phyloP scores from a whole-genome alignment of 176 grass and related monocot species.

The Musa beccarii region DNA sequence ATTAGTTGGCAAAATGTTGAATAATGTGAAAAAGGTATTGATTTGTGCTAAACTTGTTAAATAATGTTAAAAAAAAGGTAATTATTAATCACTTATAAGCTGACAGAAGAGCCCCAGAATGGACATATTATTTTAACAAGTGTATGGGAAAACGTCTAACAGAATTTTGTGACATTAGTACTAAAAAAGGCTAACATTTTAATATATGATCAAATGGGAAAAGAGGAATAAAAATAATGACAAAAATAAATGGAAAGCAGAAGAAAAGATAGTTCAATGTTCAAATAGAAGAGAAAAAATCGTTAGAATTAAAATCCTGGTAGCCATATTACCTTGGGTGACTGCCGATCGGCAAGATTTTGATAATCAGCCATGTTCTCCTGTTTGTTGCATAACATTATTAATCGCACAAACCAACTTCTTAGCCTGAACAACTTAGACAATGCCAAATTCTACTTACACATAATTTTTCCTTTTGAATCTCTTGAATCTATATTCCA shows the following conservation, averaged over 20 bases:
- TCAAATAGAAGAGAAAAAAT: not conserved
- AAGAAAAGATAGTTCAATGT: not conserved
- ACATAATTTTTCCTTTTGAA: constrained; percentile 59
- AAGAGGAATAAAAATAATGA: too few species aligned
- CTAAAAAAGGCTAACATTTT: too few species aligned
- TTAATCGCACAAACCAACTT: constrained; percentile 19
- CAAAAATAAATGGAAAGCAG: not conserved
- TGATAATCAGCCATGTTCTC: constrained; percentile 43
- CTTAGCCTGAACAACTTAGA: constrained; percentile 1
- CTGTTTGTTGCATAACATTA: constrained; percentile 34
- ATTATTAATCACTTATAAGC: too few species aligned
- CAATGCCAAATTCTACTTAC: constrained; percentile 45
- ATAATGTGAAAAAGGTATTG: not conserved
- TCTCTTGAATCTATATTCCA: constrained; percentile 64
- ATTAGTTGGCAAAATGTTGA: constrained; percentile 6
- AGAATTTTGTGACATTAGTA: not conserved
- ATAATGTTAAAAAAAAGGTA: too few species aligned
- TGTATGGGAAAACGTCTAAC: too few species aligned
- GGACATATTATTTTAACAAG: too few species aligned
- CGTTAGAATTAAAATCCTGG: constrained; percentile 3
- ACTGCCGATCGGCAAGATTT: constrained; percentile 58
- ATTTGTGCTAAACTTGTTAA: too few species aligned
- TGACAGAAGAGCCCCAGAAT: too few species aligned
- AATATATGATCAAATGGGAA: too few species aligned
- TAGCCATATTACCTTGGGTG: constrained; percentile 55